Evolutionary conservation across 1,284 basidiomycete species (phyloP).

Genomic region (Papiliotrema fonsecae): DNA sequence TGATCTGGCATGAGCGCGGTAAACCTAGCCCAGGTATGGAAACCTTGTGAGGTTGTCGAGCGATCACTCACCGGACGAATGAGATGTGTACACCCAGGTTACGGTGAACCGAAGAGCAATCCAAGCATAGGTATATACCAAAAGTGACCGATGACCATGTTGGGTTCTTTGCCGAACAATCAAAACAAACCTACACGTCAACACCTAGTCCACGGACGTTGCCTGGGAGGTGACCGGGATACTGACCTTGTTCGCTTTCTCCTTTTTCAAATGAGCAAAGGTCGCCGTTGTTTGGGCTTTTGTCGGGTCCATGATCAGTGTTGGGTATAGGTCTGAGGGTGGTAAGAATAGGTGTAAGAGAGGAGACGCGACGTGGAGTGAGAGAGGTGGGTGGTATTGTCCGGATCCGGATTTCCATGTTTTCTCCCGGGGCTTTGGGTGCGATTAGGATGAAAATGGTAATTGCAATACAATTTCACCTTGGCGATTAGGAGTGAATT

Average conservation of each 20-base stretch:
- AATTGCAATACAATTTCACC: no score
- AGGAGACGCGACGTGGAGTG: no score
- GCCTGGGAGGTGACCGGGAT: not conserved
- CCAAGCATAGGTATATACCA: conserved; percentile 95
- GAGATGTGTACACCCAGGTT: conserved; percentile 98
- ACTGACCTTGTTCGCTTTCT: conserved; percentile 84
- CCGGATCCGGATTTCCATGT: not conserved
- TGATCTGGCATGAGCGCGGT: conserved; percentile 57
- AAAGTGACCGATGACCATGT: conserved; percentile 97
- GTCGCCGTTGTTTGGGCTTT: conserved; percentile 47
- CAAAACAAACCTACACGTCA: conserved; percentile 76
- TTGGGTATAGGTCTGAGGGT: not conserved
- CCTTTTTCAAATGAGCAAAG: conserved; percentile 58
- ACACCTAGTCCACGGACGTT: not conserved
- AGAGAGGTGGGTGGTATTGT: not conserved
- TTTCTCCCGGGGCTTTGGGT: not conserved
- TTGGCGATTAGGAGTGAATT: no score
- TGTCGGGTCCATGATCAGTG: conserved; percentile 41
- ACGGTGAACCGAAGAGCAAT: conserved; percentile 91
- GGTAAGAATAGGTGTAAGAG: not conserved
- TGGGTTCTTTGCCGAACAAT: conserved; percentile 93
- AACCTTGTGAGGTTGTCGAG: not conserved
- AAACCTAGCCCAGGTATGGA: not conserved
- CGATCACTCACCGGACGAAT: conserved; percentile 75
- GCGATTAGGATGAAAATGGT: no score